These are phyloP conservation scores for Trichoderma oligosporum DNA, from an alignment of 2,329 filamentous ascomycete genomes.

Conservation along the genomic window DNA sequence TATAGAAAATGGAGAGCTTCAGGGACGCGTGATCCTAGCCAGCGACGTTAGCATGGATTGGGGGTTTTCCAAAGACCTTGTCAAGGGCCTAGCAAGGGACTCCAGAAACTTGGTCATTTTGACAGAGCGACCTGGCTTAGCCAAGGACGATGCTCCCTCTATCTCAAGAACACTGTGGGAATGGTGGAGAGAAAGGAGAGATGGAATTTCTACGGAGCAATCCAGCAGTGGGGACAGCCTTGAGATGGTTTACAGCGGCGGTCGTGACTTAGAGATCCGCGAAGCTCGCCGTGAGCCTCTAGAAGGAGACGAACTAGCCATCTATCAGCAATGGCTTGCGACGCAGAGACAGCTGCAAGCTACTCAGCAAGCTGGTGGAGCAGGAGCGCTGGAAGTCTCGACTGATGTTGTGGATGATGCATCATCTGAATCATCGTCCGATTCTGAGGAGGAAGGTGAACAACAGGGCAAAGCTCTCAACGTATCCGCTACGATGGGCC, in stretches of 20 bases:
- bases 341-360: constrained; percentile 84
- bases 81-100: constrained; percentile 71
- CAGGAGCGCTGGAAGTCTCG: constrained; percentile 63
- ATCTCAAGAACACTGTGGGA: constrained; percentile 76
- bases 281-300: constrained; percentile 63
- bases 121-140: constrained; percentile 65
- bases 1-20: constrained; percentile 39
- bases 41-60: constrained; percentile 89
- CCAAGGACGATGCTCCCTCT: constrained; percentile 44
- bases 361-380: constrained; percentile 67
- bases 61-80: constrained; percentile 83
- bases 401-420: constrained; percentile 77
- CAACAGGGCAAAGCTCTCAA: constrained; percentile 91
- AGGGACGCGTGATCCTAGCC: constrained; percentile 76
- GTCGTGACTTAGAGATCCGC: constrained; percentile 57
- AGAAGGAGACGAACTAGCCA: constrained; percentile 68
- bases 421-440: constrained; percentile 79
- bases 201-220: constrained; percentile 59
- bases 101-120: constrained; percentile 80
- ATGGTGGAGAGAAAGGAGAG: constrained; percentile 67
- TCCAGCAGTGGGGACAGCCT: constrained; percentile 53
- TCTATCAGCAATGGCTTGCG: constrained; percentile 91
- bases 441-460: constrained; percentile 81
- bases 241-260: constrained; percentile 64
- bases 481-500: constrained; percentile 77